A percentile compares a stretch with the other conserved stretches of the same genome.
Conservation (phyloP, 1,284 basidiomycete genomes). For the Moniliophthora roreri region DNA sequence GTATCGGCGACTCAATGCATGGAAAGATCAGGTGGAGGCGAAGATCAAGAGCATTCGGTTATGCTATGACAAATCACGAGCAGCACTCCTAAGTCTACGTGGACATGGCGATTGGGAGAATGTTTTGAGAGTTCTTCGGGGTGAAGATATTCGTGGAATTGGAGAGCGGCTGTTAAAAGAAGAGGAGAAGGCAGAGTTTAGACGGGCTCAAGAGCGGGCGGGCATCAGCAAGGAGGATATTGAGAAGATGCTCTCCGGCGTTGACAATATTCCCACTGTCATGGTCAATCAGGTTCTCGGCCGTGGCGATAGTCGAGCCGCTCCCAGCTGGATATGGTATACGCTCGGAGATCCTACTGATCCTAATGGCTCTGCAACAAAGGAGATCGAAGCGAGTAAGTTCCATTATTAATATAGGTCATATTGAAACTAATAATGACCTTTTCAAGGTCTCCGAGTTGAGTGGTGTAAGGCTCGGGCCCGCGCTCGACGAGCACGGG, state of each 20-base stretch:
- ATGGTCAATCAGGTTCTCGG: not conserved
- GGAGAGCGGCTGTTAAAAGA: constrained; percentile 13
- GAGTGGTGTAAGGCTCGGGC: constrained; percentile 10
- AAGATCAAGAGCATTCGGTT: too few relatives aligned
- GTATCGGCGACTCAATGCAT: too few relatives aligned
- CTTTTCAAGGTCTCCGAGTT: constrained; percentile 10
- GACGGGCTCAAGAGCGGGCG: constrained; percentile 1
- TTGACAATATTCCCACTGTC: not conserved
- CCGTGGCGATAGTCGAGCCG: too few relatives aligned
- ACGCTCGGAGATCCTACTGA: too few relatives aligned
- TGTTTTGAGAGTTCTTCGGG: constrained; percentile 6
- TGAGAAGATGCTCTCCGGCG: not conserved
- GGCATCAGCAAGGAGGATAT: not conserved
- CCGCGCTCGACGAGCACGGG: constrained; percentile 14
- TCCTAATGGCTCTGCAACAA: too few relatives aligned
- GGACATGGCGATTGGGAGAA: constrained; percentile 15
- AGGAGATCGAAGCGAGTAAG: too few relatives aligned
- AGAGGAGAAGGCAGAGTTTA: constrained; percentile 14
- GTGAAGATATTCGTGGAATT: constrained; percentile 16
- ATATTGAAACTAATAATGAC: not conserved
- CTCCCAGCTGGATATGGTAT: too few relatives aligned
- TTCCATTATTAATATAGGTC: too few relatives aligned
- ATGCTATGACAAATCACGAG: too few relatives aligned
- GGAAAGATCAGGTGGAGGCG: too few relatives aligned
- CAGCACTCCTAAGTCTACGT: constrained; percentile 10